A percentile compares a stretch with the other conserved stretches of the same genome.
phyloP scores from a whole-genome alignment of 371 early-diverging fungal genomes.

The Rhizopus sp. region DNA sequence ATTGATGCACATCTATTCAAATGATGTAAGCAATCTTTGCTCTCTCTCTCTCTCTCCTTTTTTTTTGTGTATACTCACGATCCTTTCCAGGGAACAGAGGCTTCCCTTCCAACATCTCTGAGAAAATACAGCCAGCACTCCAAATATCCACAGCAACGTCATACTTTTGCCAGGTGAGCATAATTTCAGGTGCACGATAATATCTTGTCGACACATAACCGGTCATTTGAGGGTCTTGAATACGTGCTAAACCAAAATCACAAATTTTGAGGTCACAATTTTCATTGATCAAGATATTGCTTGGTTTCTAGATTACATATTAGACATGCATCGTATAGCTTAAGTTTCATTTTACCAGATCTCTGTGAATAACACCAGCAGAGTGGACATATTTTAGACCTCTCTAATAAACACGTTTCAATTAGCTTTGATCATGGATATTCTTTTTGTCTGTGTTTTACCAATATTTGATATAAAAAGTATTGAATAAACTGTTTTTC shows the following conservation, averaged over 20 bases:
- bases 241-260: slow-evolving; percentile 96
- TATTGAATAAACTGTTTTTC: slow-evolving; percentile 95
- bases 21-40: not conserved
- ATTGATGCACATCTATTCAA: slow-evolving; percentile 85
- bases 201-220: slow-evolving; percentile 98
- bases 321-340: not conserved
- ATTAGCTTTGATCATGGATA: slow-evolving; percentile 6
- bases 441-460: slow-evolving; percentile 23
- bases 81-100: slow-evolving; percentile 98
- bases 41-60: too few relatives aligned
- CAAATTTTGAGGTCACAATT: slow-evolving; percentile 98
- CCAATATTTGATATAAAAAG: slow-evolving; percentile 93
- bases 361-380: slow-evolving; percentile 94
- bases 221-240: slow-evolving; percentile 91
- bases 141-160: slow-evolving; percentile 99
- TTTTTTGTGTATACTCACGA: slow-evolving; percentile 51
- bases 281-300: slow-evolving; percentile 93
- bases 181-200: slow-evolving; percentile 99
- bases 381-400: slow-evolving; percentile 93
- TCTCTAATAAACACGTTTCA: slow-evolving; percentile 45
- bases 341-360: slow-evolving; percentile 64
- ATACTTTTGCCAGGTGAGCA: slow-evolving; percentile 98
- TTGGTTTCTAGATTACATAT: slow-evolving; percentile 75
- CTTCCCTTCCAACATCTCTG: slow-evolving; percentile 95
- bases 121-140: slow-evolving; percentile 99